Evolutionary conservation across 2,329 filamentous ascomycete species (phyloP).

Genomic region (Alternaria solani): DNA sequence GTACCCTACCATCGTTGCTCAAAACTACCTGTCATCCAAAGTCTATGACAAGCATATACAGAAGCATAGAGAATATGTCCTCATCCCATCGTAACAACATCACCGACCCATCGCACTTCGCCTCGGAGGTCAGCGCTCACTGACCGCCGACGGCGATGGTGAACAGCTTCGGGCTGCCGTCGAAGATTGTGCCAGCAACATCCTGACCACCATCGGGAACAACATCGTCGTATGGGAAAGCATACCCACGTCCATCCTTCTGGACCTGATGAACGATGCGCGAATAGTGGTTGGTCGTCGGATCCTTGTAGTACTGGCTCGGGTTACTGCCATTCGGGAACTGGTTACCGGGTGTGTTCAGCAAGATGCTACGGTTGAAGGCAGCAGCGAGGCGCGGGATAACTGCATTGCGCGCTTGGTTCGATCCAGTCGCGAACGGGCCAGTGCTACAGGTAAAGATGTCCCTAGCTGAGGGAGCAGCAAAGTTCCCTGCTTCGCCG

Average conservation of each 20-base stretch:
- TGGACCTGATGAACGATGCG: conserved; percentile 68
- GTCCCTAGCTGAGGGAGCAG: conserved; percentile 65
- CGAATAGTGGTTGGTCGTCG: conserved; percentile 64
- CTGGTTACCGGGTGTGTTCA: conserved; percentile 53
- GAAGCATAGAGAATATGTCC: not conserved
- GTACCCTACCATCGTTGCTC: not conserved
- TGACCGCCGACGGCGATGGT: conserved; percentile 59
- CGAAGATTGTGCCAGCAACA: conserved; percentile 62
- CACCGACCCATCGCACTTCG: not conserved
- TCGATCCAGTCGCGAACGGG: conserved; percentile 61
- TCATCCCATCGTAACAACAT: not conserved
- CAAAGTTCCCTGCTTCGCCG: conserved; percentile 58
- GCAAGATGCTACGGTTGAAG: conserved; percentile 75
- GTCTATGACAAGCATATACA: not conserved
- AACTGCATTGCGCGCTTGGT: conserved; percentile 62
- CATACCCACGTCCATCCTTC: conserved; percentile 68
- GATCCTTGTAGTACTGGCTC: conserved; percentile 45
- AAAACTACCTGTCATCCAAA: not conserved
- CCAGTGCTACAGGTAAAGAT: conserved; percentile 73
- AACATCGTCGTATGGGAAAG: conserved; percentile 75
- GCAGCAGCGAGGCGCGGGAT: conserved; percentile 78
- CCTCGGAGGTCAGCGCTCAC: not conserved
- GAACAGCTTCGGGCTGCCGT: conserved; percentile 56
- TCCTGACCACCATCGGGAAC: conserved; percentile 65
- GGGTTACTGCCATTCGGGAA: conserved; percentile 50